Base-by-base conservation (phyloP, 2,329 filamentous ascomycete genomes). In the Ascochyta koolunga region DNA sequence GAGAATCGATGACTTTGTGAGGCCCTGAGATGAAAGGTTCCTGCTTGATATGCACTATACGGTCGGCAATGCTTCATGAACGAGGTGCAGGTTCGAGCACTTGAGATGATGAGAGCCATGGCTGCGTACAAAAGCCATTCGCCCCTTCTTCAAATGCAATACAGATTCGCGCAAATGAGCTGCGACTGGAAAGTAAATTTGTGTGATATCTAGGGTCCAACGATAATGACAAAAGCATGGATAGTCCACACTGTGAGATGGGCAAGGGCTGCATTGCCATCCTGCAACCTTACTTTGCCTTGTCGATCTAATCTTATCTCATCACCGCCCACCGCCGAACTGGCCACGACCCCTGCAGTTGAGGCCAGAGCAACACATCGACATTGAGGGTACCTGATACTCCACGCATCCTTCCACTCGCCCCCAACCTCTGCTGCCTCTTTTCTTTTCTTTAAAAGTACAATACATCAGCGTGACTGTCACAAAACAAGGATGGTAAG, bases 301-400 rank as follows among this genome's bases (percentile, higher is more conserved):
- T 33, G 21, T 15, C 19, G 56, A 69, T 69, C 65, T 69, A 62
- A 69, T 68, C 67, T 71, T 55, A 70, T 68, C 66, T 62, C 55
- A 68, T 67, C 64, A 53, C 47, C 51, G 45, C 50, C 47, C 64
- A 56, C 47, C 40, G 47, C 50, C 49, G 49, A 54, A 56, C 50
- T 57, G 54, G 50, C 58, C 43, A 56, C 54, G 46, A 70, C 61
- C 68, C 67, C 62, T 69, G 68, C 60, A 65, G 50, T 53, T 63
- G 62, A 71, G 69, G 67, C 61, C 69, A 70, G 63, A 68, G 60
- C 68, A 70, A 59, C 68, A 67, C 64, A 65, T 60, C 52, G 65
- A 67, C 65, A 61, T 57, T 53, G 47, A 56, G 65, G 65, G 62
- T 58, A 62, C 51, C 61, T 42, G 52, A 62, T 56, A 61, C 43